A percentile compares a stretch with the other conserved stretches of the same genome.
Evolutionary conservation across 805 yeast species (phyloP).

Genomic region (Starmerella davenportii): DNA sequence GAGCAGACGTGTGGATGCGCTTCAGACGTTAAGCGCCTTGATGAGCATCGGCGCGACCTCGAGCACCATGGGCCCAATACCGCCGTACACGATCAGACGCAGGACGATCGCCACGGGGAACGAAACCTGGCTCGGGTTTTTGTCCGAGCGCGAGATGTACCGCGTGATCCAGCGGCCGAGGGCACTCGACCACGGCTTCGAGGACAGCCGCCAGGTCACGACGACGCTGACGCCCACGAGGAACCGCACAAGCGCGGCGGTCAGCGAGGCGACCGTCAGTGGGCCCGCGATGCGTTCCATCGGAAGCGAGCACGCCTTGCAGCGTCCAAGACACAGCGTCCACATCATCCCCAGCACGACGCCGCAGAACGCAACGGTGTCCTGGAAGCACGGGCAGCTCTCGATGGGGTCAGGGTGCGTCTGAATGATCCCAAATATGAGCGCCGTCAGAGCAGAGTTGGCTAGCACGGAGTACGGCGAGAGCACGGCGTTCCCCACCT

Average conservation of each 20-base stretch:
- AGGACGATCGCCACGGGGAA: constrained; percentile 31
- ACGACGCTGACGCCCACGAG: neutral
- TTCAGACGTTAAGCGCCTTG: neutral
- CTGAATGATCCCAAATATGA: constrained; percentile 3
- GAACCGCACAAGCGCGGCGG: neutral
- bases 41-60: constrained; percentile 4
- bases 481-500: constrained; percentile 27
- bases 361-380: constrained; percentile 81
- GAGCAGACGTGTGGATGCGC: no score
- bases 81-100: constrained; percentile 62
- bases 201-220: neutral
- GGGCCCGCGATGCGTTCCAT: neutral
- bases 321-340: constrained; percentile 3
- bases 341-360: constrained; percentile 45
- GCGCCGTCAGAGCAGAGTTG: constrained; percentile 4
- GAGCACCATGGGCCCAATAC: constrained; percentile 42
- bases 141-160: neutral
- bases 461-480: neutral
- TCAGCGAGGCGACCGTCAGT: neutral
- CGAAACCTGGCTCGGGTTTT: neutral
- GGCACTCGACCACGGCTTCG: neutral
- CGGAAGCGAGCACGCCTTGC: neutral
- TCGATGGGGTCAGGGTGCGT: constrained; percentile 58
- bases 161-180: neutral
- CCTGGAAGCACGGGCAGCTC: constrained; percentile 92